phyloP scores from a whole-genome alignment of 2,329 filamentous ascomycete species.

The Lecanicillium sp. region DNA sequence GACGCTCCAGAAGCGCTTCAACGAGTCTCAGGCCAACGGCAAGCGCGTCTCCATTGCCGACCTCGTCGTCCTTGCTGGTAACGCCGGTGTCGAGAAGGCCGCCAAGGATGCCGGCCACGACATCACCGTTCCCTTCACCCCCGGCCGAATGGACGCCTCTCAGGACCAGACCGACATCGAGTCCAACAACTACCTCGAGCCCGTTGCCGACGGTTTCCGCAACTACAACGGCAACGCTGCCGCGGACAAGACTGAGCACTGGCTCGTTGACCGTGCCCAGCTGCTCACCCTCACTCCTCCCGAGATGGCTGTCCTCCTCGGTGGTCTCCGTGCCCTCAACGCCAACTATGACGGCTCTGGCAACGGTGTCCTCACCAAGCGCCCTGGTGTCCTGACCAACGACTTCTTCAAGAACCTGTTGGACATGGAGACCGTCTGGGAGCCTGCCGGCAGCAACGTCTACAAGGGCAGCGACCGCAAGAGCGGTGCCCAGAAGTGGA shows the following conservation, averaged over 20 bases:
- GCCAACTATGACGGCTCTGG: conserved; percentile 63
- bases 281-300: conserved; percentile 63
- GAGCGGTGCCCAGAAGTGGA: conserved; percentile 59
- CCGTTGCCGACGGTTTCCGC: conserved; percentile 67
- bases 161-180: conserved; percentile 63
- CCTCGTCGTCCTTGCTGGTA: conserved; percentile 67
- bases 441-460: conserved; percentile 38
- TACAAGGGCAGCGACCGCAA: conserved; percentile 60
- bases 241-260: conserved; percentile 57
- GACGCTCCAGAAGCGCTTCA: conserved; percentile 58
- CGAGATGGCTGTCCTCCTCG: conserved; percentile 62
- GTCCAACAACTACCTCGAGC: conserved; percentile 59
- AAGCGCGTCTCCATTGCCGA: conserved; percentile 76
- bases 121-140: conserved; percentile 59
- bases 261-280: conserved; percentile 63
- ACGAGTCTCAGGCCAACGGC: conserved; percentile 44
- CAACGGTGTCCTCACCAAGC: conserved; percentile 59
- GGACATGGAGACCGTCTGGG: conserved; percentile 57
- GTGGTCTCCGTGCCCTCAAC: conserved; percentile 62
- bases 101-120: conserved; percentile 37
- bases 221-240: conserved; percentile 60
- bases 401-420: conserved; percentile 79
- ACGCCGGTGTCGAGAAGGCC: conserved; percentile 65
- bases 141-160: conserved; percentile 63
- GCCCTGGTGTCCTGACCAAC: conserved; percentile 62